These are phyloP conservation scores for Suhomyces tanzawaensis DNA, from an alignment of 805 yeast species.

Conservation along the genomic window DNA sequence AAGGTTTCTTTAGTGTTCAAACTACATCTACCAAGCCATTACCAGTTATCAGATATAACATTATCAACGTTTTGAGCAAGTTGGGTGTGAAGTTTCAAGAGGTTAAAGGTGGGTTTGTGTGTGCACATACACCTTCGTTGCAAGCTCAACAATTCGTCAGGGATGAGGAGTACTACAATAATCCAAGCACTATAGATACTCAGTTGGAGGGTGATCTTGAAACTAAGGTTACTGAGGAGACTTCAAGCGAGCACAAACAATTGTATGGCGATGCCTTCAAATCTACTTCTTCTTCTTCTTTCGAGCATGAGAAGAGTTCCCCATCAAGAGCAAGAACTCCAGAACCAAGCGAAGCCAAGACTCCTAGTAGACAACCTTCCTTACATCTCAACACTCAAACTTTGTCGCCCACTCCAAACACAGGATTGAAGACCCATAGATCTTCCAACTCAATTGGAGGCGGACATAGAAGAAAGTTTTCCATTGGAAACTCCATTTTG, in stretches of 20 bases:
- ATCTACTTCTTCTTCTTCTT: constrained; percentile 29
- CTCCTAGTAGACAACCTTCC: constrained; percentile 40
- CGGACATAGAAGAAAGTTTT: constrained; percentile 59
- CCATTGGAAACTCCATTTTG: constrained; percentile 56
- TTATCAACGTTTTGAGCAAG: constrained; percentile 70
- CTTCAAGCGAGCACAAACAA: constrained; percentile 29
- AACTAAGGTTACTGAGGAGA: constrained; percentile 12
- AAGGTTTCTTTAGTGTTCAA: constrained; percentile 92
- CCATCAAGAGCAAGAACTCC: constrained; percentile 25
- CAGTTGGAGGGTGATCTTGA: constrained; percentile 15
- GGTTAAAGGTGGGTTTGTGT: constrained; percentile 90
- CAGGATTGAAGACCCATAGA: constrained; percentile 35
- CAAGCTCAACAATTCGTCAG: constrained; percentile 7
- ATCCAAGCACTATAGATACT: constrained; percentile 13
- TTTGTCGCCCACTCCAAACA: constrained; percentile 28
- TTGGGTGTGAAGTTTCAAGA: constrained; percentile 82
- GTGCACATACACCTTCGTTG: constrained; percentile 63
- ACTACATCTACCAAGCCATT: constrained; percentile 91
- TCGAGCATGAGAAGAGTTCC: constrained; percentile 15
- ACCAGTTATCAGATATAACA: constrained; percentile 81
- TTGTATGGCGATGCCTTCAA: constrained; percentile 42
- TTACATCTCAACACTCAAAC: constrained; percentile 28
- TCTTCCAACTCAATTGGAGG: constrained; percentile 37
- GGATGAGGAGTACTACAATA: constrained; percentile 14
- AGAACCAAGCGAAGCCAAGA: constrained; percentile 17